phyloP scores from a whole-genome alignment of 768 basidiomycete genomes.

The Mycena maculata region DNA sequence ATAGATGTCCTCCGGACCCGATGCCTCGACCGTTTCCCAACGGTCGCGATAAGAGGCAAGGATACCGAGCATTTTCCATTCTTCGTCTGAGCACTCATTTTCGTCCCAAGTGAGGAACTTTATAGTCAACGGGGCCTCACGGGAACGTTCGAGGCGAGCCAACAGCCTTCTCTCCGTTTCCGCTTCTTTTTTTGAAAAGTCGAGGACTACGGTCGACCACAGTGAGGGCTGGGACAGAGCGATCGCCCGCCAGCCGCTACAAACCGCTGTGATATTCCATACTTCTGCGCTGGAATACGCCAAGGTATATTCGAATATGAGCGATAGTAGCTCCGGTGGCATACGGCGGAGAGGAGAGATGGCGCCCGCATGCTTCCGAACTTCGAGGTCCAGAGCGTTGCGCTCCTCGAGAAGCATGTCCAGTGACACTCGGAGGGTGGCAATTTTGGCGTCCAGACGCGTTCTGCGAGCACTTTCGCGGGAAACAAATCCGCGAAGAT shows the following conservation, averaged over 20 bases:
- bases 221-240: neutral
- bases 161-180: neutral
- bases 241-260: neutral
- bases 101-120: neutral
- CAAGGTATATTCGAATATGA: neutral
- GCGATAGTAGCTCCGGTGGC: neutral
- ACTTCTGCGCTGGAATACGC: neutral
- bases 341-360: neutral
- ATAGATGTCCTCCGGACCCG: neutral
- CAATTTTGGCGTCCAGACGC: conserved; percentile 6
- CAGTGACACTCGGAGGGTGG: neutral
- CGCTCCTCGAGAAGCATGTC: neutral
- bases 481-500: conserved; percentile 7
- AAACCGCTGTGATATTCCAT: neutral
- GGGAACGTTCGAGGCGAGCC: neutral
- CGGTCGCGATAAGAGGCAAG: neutral
- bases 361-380: conserved; percentile 11
- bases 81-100: too few species aligned
- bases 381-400: neutral
- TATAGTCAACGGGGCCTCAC: neutral
- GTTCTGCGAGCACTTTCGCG: neutral
- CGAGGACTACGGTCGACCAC: neutral
- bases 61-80: neutral
- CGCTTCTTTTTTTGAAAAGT: neutral
- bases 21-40: neutral